Evolutionary conservation across 192 early-diverging fungal species (phyloP), one percentile per base, ranked within the genome.

Genomic region (Entomortierella chlamydospora): DNA sequence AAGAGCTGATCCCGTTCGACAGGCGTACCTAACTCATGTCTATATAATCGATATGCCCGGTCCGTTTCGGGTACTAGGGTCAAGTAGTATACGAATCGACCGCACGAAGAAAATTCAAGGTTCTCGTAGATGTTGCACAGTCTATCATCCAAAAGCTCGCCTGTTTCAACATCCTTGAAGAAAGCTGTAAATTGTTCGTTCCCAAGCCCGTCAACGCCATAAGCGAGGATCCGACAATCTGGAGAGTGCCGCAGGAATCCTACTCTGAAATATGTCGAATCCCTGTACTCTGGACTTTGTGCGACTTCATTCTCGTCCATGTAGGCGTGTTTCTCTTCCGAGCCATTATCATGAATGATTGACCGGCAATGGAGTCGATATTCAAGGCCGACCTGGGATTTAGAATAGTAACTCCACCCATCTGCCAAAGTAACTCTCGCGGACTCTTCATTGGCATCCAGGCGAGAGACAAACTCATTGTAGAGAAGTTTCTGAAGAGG

Each of bases 381-480:
- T 26, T 81, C 78, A 6, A 72, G 61, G 2, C 68, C 62, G 15
- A 59, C 52, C 31, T 84, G 85, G 49, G 78, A 88, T 54, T 81
- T 83, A n/a, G 85, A 83, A 45, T 89, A 90, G 64, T 90, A 90
- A 20, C 61, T 81, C 81, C 79, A 90, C 13, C 86, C 87, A 62
- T 89, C 89, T 33, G 78, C 70, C 20, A 89, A 58, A 0, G 73
- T 73, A 0, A 88, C 81, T 12, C 49, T 61, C 0, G 86, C 82
- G 18, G 88, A 83, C 55, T 82, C 65, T 60, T 89, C 88, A 29
- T 74, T 72, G 26, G 87, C 85, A 58, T 90, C 86, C 13, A 90
- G 52, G 18, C 88, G 72, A n/a, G 85, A 85, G 20, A 90, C 85
- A 74, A 90, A 90, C 61, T 90, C 89, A 63, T 85, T 88, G 64